phyloP scores from a whole-genome alignment of 371 early-diverging fungal genomes.

The Mucor plumbeus region DNA sequence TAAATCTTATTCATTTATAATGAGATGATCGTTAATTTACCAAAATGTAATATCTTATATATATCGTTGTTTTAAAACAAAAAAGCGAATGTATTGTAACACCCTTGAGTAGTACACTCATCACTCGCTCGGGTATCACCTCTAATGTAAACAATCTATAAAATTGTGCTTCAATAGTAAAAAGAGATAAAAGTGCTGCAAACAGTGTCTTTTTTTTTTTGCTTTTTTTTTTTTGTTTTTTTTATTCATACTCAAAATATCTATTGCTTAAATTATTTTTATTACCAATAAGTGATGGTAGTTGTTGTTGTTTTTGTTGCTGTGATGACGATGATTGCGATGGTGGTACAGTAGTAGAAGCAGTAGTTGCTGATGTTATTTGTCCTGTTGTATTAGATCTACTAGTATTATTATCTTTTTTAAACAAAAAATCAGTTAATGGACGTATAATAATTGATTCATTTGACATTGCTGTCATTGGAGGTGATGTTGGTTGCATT shows the following conservation, averaged over 20 bases:
- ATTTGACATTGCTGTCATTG: conserved; percentile 5
- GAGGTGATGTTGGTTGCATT: conserved; percentile 4
- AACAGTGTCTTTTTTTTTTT: not conserved
- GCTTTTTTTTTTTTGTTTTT: no score
- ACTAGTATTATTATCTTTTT: conserved; percentile 2
- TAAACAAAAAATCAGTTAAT: conserved; percentile 39
- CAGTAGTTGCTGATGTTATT: not conserved
- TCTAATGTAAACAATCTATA: not conserved
- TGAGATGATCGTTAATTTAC: conserved; percentile 7
- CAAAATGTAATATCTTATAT: not conserved
- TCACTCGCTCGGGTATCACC: conserved; percentile 6
- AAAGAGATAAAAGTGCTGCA: not conserved
- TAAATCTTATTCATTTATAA: not conserved
- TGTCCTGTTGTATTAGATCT: not conserved
- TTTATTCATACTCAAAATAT: conserved; percentile 4
- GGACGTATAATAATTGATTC: conserved; percentile 36
- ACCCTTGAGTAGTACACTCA: conserved; percentile 2
- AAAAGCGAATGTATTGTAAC: not conserved
- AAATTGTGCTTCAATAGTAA: not conserved
- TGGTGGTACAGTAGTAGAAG: conserved; percentile 3
- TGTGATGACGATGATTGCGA: not conserved
- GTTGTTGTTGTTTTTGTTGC: not conserved
- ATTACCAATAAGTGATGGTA: not conserved
- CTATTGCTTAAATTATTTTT: not conserved
- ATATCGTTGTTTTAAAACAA: conserved; percentile 1